phyloP scores from a whole-genome alignment of 306 rosid species.

The Ormosia semicastrata region DNA sequence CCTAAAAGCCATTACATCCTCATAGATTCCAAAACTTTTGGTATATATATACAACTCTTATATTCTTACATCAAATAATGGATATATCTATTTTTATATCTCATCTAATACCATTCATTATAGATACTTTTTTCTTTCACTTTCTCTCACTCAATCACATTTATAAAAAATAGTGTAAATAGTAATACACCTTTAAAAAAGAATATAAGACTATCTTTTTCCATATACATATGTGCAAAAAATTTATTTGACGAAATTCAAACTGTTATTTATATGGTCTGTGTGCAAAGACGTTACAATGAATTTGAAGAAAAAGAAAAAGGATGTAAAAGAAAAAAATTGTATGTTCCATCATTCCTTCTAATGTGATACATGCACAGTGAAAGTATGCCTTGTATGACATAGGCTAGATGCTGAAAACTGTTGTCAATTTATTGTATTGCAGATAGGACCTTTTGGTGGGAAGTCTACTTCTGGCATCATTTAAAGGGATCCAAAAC shows the following conservation, averaged over 20 bases:
- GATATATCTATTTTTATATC: too few species aligned
- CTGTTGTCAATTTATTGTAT: background rate
- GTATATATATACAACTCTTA: too few species aligned
- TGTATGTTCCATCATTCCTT: background rate
- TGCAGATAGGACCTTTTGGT: conserved; percentile 6
- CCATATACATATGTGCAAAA: background rate
- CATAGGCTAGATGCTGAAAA: background rate
- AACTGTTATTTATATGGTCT: background rate
- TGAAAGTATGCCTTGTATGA: background rate
- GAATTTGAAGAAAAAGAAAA: background rate
- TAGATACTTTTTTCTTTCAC: too few species aligned
- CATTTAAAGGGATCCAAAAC: background rate
- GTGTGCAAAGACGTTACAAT: background rate
- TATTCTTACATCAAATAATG: too few species aligned
- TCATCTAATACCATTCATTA: too few species aligned
- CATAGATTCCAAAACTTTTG: background rate
- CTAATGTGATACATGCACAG: background rate
- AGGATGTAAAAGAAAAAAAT: background rate
- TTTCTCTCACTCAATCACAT: too few species aligned
- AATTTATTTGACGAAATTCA: background rate
- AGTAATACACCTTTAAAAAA: too few species aligned
- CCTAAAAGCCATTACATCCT: background rate
- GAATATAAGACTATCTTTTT: too few species aligned
- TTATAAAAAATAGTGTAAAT: too few species aligned
- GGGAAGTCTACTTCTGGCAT: background rate